A percentile compares a stretch with the other conserved stretches of the same genome.
Conservation (phyloP, 371 early-diverging fungal genomes). For the Umbelopsis sp. region DNA sequence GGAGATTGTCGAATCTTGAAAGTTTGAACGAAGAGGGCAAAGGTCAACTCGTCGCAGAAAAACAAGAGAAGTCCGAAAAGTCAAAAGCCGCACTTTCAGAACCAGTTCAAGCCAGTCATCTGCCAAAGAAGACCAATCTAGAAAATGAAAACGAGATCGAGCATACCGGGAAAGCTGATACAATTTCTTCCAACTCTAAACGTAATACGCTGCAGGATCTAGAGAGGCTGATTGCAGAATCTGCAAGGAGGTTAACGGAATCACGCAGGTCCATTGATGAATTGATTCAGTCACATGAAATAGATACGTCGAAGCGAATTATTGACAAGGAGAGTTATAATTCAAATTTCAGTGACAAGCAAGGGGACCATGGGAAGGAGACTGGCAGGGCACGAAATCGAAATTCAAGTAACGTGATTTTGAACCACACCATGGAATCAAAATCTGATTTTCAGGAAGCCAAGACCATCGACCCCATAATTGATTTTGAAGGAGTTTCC, state of each 20-base stretch:
- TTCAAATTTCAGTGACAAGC: constrained; percentile 4
- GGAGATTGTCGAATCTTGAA: constrained; percentile 2
- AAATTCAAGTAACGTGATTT: neutral
- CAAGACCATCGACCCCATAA: neutral
- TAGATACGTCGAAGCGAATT: constrained; percentile 36
- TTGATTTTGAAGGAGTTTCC: neutral
- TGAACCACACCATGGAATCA: neutral
- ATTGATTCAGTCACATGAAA: constrained; percentile 18
- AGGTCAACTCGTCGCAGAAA: neutral
- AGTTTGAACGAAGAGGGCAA: neutral
- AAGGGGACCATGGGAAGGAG: neutral
- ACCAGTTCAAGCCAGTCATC: neutral
- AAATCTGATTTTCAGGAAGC: neutral
- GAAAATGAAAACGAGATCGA: neutral
- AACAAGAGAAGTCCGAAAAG: neutral
- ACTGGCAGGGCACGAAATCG: neutral
- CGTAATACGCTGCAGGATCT: constrained; percentile 41
- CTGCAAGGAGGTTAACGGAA: constrained; percentile 33
- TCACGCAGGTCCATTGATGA: constrained; percentile 15
- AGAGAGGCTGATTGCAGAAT: constrained; percentile 51
- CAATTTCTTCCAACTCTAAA: neutral
- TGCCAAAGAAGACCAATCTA: neutral
- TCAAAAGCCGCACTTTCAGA: constrained; percentile 2
- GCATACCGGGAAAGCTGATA: neutral
- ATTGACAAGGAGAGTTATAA: constrained; percentile 32